Conservation (phyloP, 2,329 filamentous ascomycete genomes). For the Coniochaeta prunicola region DNA sequence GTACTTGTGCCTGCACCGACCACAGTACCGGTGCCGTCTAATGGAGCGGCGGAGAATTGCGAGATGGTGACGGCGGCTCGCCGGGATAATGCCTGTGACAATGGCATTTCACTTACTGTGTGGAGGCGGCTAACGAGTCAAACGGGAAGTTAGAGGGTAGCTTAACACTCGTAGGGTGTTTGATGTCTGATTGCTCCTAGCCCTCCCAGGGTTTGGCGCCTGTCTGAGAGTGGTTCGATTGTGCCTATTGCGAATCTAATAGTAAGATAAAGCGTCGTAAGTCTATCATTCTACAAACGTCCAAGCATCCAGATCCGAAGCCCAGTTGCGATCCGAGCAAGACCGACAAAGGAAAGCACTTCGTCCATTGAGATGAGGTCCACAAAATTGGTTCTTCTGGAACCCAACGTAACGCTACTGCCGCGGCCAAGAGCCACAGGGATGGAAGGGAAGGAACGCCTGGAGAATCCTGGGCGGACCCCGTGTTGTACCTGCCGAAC, state of each 20-base stretch:
- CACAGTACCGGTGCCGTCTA: not conserved
- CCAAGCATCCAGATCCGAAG: no score
- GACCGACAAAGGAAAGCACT: not conserved
- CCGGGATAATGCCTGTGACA: not conserved
- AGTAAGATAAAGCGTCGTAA: no score
- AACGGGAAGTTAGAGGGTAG: not conserved
- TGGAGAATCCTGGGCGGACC: not conserved
- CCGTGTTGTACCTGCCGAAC: no score
- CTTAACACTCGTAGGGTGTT: not conserved
- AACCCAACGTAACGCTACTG: not conserved
- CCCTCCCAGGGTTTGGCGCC: not conserved
- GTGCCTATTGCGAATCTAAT: not conserved
- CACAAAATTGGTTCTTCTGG: not conserved
- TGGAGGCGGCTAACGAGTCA: conserved; percentile 1
- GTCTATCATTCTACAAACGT: no score
- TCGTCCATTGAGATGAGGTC: not conserved
- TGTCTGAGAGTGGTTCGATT: not conserved
- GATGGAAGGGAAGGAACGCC: not conserved
- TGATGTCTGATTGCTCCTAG: not conserved
- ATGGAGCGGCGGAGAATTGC: not conserved
- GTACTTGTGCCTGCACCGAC: no score
- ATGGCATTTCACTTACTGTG: not conserved
- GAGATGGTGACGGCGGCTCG: not conserved
- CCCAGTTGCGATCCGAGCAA: not conserved
- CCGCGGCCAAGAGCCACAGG: not conserved